These are phyloP conservation scores for Boletus rubescentipes DNA, from an alignment of 768 basidiomycete species.

Conservation along the genomic window DNA sequence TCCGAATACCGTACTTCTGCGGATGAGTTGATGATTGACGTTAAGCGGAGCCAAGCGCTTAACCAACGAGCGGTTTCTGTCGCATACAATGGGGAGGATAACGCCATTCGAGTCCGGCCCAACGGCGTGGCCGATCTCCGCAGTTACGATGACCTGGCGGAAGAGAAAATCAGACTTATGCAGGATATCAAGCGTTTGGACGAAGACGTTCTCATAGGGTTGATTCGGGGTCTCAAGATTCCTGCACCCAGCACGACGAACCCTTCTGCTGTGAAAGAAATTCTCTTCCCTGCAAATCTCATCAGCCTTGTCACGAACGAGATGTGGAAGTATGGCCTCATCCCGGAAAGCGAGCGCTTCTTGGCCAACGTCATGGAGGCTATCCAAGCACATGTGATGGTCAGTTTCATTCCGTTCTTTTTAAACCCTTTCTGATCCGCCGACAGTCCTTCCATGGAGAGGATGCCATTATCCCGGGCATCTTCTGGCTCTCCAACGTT, in stretches of 20 bases:
- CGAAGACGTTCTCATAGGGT: conserved; percentile 87
- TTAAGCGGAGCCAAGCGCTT: conserved; percentile 65
- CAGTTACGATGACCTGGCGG: conserved; percentile 83
- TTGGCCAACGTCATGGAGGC: conserved; percentile 98
- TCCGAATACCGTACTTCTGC: conserved; percentile 69
- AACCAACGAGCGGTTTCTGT: conserved; percentile 87
- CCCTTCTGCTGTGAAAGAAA: conserved; percentile 94
- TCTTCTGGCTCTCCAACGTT: conserved; percentile 99
- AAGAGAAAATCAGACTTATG: conserved; percentile 94
- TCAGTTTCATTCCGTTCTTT: conserved; percentile 39
- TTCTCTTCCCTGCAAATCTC: conserved; percentile 97
- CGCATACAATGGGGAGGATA: conserved; percentile 82
- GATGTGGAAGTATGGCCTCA: conserved; percentile 99
- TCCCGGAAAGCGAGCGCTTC: conserved; percentile 95
- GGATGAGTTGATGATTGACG: conserved; percentile 74
- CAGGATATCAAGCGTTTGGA: conserved; percentile 88
- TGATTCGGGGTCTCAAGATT: conserved; percentile 91
- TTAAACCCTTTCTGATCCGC: conserved; percentile 6
- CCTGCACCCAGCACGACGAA: conserved; percentile 87
- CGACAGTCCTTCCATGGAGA: conserved; percentile 84
- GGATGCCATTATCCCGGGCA: conserved; percentile 93
- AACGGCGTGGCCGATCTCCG: conserved; percentile 71
- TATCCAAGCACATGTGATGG: conserved; percentile 97
- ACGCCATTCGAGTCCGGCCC: conserved; percentile 59
- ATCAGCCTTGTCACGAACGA: conserved; percentile 98